Evolutionary conservation across 2,329 filamentous ascomycete species (phyloP), one percentile per base, ranked within the genome.

Genomic region (Clonostachys sp.): DNA sequence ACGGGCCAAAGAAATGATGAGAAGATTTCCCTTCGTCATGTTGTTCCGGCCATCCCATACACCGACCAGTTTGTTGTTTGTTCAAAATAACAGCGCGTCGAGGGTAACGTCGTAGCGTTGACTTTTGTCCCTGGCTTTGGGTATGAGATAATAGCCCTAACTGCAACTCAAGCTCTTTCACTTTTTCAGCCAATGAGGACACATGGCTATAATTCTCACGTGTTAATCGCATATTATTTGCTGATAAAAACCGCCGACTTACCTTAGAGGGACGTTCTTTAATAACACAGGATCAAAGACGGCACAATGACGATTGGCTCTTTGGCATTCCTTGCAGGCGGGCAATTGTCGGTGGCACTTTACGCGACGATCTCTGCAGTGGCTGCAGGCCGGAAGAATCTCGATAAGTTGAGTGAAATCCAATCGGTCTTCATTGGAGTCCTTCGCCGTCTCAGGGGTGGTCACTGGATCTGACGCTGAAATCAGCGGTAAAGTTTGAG

Each of bases 281-380:
- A 12, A 34, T 9, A 45, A n/a, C 16, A 45, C 24, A 13, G 43
- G 34, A 20, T 45, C 43, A 24, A 13, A 45, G 24, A 45, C 13
- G 33, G 16, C 16, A 20, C 43, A 45, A 30, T 45, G 16, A 8
- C 43, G 43, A 13, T 34, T 20, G 12, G 33, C 12, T 18, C 35
- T 12, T 12, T 18, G 34, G 24, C 43, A 45, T 35, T 45, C 43
- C 20, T 20, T 38, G 18, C 51, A 53, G 8, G 49, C 41, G 7
- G 51, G 51, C 12, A 53, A 39, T 36, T 51, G 45, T 6, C 40
- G 45, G 14, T 49, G 43, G 18, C 51, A 53, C 35, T 48, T 51
- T 5, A 50, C 50, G 2, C 48, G 50, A 14, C 50, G 45, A 36
- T 53, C 51, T 33, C 51, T 45, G 35, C 51, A 53, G 14, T 35